Evolutionary conservation across 2,329 filamentous ascomycete genomes (phyloP).

Genomic region (Microdochium nivale): DNA sequence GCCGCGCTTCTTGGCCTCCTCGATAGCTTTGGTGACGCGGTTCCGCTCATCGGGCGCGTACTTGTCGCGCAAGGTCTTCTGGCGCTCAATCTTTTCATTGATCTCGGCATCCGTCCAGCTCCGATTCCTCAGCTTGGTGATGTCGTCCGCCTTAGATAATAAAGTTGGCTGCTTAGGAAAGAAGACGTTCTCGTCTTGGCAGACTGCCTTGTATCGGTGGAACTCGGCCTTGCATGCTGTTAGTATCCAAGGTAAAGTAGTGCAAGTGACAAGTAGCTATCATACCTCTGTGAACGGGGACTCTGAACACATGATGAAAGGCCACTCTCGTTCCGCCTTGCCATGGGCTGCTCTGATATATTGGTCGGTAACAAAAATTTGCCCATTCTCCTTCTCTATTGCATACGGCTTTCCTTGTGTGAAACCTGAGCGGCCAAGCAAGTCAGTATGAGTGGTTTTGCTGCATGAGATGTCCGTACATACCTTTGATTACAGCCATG

Average conservation of each 20-base stretch:
- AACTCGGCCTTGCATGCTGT: conserved; percentile 55
- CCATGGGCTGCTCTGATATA: conserved; percentile 79
- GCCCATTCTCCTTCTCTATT: conserved; percentile 64
- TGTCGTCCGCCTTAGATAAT: conserved; percentile 65
- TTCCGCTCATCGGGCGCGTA: conserved; percentile 61
- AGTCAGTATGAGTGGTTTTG: background rate
- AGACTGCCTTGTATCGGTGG: conserved; percentile 68
- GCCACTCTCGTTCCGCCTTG: conserved; percentile 74
- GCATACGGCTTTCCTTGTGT: conserved; percentile 74
- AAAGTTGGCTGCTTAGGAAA: conserved; percentile 67
- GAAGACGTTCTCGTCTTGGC: conserved; percentile 61
- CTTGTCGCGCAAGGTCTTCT: conserved; percentile 58
- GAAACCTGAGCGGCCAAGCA: conserved; percentile 50
- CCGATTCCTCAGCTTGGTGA: conserved; percentile 71
- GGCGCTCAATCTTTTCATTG: conserved; percentile 65
- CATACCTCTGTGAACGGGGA: conserved; percentile 71
- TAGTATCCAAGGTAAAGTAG: conserved; percentile 8
- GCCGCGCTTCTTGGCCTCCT: conserved; percentile 55
- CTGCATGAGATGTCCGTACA: conserved; percentile 5
- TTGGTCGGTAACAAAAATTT: conserved; percentile 73
- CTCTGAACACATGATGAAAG: conserved; percentile 87
- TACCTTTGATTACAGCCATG: conserved; percentile 81
- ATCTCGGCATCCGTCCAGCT: conserved; percentile 79
- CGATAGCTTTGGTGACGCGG: conserved; percentile 54
- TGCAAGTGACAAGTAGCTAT: conserved; percentile 3